phyloP scores from a whole-genome alignment of 495 filamentous ascomycete species.

The Diplogelasinospora grovesii region DNA sequence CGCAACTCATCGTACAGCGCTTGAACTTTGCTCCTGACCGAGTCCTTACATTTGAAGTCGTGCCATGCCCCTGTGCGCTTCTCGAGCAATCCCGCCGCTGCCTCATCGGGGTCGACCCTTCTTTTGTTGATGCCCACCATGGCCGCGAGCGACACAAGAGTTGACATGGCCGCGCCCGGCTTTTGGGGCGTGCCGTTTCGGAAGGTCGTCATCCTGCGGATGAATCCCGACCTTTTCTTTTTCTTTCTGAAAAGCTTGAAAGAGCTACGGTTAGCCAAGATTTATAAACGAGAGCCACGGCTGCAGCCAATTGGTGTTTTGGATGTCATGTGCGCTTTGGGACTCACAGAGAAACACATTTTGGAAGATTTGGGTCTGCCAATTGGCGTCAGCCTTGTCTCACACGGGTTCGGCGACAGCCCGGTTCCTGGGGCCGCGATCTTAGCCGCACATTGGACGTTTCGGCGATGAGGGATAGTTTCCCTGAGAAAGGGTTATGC shows the following conservation, averaged over 20 bases:
- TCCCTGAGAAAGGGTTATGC: too few species aligned
- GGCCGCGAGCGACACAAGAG: constrained; percentile 13
- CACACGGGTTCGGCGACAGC: too few species aligned
- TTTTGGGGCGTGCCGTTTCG: constrained; percentile 16
- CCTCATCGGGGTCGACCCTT: constrained; percentile 2
- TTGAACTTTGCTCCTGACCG: constrained; percentile 29
- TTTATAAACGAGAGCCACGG: too few species aligned
- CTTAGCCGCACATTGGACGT: too few species aligned
- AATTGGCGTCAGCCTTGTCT: too few species aligned
- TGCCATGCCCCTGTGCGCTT: constrained; percentile 9
- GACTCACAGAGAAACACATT: too few species aligned
- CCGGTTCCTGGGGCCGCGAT: too few species aligned
- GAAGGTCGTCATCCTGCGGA: constrained; percentile 26
- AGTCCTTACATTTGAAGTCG: too few species aligned
- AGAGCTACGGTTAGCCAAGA: constrained; percentile 2
- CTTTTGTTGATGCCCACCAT: constrained; percentile 14
- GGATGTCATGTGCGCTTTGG: too few species aligned
- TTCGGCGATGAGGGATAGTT: too few species aligned
- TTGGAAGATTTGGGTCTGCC: too few species aligned
- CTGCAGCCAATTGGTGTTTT: too few species aligned
- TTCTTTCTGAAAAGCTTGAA: constrained; percentile 13
- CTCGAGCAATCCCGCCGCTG: background rate
- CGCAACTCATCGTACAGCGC: constrained; percentile 28
- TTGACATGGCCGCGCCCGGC: constrained; percentile 13
- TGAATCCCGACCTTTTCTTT: constrained; percentile 20